Base-by-base conservation (phyloP, 306 rosid species). In the Morella rubra region DNA sequence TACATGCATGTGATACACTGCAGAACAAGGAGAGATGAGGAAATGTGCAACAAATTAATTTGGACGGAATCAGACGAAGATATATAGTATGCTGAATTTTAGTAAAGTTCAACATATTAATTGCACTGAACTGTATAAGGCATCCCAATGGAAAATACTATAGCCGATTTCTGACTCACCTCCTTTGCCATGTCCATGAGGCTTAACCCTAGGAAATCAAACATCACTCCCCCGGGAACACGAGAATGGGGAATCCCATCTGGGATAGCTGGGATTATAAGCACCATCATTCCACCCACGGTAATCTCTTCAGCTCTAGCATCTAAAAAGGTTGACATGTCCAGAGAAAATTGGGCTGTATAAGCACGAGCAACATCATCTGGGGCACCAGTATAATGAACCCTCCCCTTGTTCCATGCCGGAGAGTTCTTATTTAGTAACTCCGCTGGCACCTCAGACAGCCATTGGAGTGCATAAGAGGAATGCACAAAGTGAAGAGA, bases 331-430 rank as follows among this genome's bases (percentile, higher is more conserved):
- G 12, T 37, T 53, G 46, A 6, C 49, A 52, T 52, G 47, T 72
- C 50, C 64, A 51, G 6, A 4, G 60, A 46, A 72, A 51, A 72
- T 37, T 72, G 75, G 64, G 46, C 5, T 72, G 46, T 7, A 40
- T 50, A 72, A 50, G 47, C 75, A 11, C 37, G 44, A 53, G 18
- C 22, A 2, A 72, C 75, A 51, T 50, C 75, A 53, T 72, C 75
- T 7, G 32, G 56, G 27, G 80, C 62, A 69, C 54, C 45, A 45
- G 40, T 5, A 41, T 76, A 64, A 65, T 64, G 53, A 72, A 65
- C 32, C 32, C 32, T 27, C 32, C 32, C 32, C 24, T 37, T 61
- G 70, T 76, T 81, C 74, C 77, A 72, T 8, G 84, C 77, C 0
- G 49, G 32, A 10, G 81, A 76, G 62, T 64, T 66, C 54, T 50